Percentiles rank a stretch among this genome's conserved stretches.
Conservation (phyloP, 768 basidiomycete species). For the Suillus paluster region DNA sequence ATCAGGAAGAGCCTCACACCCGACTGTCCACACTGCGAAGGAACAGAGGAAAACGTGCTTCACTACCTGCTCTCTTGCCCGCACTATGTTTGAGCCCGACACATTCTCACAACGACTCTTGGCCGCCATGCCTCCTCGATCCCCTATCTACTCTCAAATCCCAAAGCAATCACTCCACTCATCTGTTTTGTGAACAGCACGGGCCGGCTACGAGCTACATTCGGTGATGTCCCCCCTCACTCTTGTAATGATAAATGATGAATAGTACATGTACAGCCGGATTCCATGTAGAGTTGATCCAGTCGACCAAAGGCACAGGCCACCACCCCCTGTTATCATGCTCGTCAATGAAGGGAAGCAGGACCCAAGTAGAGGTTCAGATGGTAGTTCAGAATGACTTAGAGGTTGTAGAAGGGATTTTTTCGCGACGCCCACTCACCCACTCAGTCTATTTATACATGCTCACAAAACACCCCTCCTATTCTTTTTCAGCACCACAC, state of each 20-base stretch:
- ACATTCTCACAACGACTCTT: neutral
- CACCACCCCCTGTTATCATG: no score
- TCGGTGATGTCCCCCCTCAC: constrained; percentile 3
- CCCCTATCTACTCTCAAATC: constrained; percentile 5
- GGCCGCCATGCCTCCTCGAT: constrained; percentile 4
- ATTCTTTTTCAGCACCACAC: no score
- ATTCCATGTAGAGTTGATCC: no score
- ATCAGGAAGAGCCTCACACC: constrained; percentile 28
- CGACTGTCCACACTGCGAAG: constrained; percentile 31
- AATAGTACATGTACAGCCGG: no score
- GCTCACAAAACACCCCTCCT: no score
- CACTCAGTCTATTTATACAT: no score
- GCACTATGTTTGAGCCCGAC: constrained; percentile 13
- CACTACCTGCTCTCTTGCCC: constrained; percentile 22
- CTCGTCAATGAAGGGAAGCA: no score
- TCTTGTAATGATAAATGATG: neutral
- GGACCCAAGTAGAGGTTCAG: no score
- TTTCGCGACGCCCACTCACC: no score
- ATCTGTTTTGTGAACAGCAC: constrained; percentile 13
- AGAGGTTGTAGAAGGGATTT: no score
- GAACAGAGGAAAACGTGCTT: neutral
- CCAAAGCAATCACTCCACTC: constrained; percentile 5
- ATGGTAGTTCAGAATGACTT: no score
- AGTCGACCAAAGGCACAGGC: no score
- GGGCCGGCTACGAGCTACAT: neutral